These are phyloP conservation scores for Acer campestre DNA, from an alignment of 345 rosid species.

Conservation along the genomic window DNA sequence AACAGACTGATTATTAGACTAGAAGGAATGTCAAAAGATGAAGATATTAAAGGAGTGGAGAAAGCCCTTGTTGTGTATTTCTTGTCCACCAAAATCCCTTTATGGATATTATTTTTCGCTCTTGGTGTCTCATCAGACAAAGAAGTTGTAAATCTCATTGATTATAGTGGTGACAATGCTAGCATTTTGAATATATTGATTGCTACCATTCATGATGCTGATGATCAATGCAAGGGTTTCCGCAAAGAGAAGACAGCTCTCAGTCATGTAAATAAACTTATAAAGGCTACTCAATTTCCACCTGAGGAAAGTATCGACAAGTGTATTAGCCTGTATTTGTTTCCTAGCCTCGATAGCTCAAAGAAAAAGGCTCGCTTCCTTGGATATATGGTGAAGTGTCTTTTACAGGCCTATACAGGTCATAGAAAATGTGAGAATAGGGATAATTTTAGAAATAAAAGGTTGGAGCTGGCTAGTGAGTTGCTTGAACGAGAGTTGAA, in stretches of 20 bases:
- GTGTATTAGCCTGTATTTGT: slow-evolving; percentile 57
- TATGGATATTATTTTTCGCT: slow-evolving; percentile 85
- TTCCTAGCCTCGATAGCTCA: slow-evolving; percentile 60
- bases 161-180: slow-evolving; percentile 52
- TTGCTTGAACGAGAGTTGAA: slow-evolving; percentile 81
- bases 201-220: slow-evolving; percentile 74
- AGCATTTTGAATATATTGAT: slow-evolving; percentile 54
- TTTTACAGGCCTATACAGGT: slow-evolving; percentile 69
- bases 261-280: slow-evolving; percentile 33
- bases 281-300: slow-evolving; percentile 64
- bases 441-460: slow-evolving; percentile 85
- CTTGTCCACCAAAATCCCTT: slow-evolving; percentile 73
- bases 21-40: slow-evolving; percentile 44
- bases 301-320: slow-evolving; percentile 65
- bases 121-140: slow-evolving; percentile 79
- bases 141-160: slow-evolving; percentile 65
- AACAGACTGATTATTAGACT: slow-evolving; percentile 61
- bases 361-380: slow-evolving; percentile 81
- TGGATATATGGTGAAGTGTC: slow-evolving; percentile 91
- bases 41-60: slow-evolving; percentile 59
- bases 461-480: slow-evolving; percentile 86
- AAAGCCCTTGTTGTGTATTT: slow-evolving; percentile 70
- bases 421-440: slow-evolving; percentile 74
- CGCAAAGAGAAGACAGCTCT: slow-evolving; percentile 53
- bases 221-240: slow-evolving; percentile 53